Base-by-base conservation (phyloP, 2,329 filamentous ascomycete genomes). In the Harringtonia aguacate region DNA sequence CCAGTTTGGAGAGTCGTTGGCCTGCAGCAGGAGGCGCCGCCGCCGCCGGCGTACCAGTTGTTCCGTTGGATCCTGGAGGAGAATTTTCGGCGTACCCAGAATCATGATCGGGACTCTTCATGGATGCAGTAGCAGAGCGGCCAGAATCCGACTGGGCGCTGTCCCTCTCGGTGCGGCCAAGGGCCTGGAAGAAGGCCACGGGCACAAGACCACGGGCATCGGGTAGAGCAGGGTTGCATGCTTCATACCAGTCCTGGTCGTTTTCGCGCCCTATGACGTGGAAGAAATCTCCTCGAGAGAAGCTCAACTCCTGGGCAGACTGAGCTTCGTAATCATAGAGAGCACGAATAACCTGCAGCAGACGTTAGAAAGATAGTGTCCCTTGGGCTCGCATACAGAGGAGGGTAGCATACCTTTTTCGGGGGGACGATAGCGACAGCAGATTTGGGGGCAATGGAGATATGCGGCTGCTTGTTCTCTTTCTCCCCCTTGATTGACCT, bases 261-360 rank as follows among this genome's bases (percentile, higher is more conserved):
- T 95, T 83, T 68, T 97, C 92, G 62, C 90, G 84, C 57, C 86
- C 87, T 62, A 97, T 90, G 52, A 98, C 92, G 69, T 97, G 90
- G 62, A 98, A 92, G 64, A 97, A 98, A 63, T 98, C 92, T 58
- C 92, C 92, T 60, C 87, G 85, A 52, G 82, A 87, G 66, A 98
- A 98, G 60, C 84, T 83, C 56, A 98, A 73, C 68, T 95, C 82
- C 61, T 90, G 83, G 43, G 67, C 67, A 48, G 79, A 78, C 57
- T 83, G 76, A 47, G 88, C 85, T 57, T 83, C 76, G 67, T 94
- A 94, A 63, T 94, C 86, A 73, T 94, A 95, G 47, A 95, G 81
- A 27, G 92, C 92, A 70, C 90, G 88, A 63, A 98, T 98, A 48
- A 98, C 89, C 89, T 95, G 57, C 12, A 5, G 13, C 3, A 17